A percentile compares a stretch with the other conserved stretches of the same genome.
phyloP scores from a whole-genome alignment of 805 yeast genomes.

The Candida koratica region DNA sequence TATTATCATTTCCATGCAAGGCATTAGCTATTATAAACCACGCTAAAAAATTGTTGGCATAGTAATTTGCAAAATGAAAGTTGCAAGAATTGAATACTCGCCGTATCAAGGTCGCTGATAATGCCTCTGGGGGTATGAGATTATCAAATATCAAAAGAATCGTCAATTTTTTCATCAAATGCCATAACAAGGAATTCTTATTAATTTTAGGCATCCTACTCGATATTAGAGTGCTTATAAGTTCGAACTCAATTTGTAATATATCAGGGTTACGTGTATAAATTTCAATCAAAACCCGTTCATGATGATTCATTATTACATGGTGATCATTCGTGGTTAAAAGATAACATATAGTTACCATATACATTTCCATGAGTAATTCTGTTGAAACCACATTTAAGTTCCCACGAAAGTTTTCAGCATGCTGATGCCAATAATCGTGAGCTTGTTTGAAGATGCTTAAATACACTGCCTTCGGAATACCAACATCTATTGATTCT shows the following conservation, averaged over 20 bases:
- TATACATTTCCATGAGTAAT: conserved; percentile 19
- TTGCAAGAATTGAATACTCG: conserved; percentile 27
- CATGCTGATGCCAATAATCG: conserved; percentile 21
- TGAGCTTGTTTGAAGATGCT: conserved; percentile 32
- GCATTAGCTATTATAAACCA: conserved; percentile 24
- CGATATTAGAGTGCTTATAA: conserved; percentile 28
- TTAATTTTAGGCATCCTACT: conserved; percentile 32
- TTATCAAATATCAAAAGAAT: conserved; percentile 3
- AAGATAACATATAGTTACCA: conserved; percentile 31
- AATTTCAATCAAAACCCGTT: conserved; percentile 18
- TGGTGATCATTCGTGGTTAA: conserved; percentile 39
- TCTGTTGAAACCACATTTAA: not conserved
- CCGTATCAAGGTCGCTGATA: conserved; percentile 1
- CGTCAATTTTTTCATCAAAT: conserved; percentile 24
- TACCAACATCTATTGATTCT: conserved; percentile 27
- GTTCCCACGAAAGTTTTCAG: conserved; percentile 1
- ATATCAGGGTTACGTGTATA: conserved; percentile 10
- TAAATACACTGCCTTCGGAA: conserved; percentile 28
- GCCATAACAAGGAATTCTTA: conserved; percentile 40
- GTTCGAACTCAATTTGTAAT: conserved; percentile 22
- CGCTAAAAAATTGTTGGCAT: conserved; percentile 30
- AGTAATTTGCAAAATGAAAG: conserved; percentile 38
- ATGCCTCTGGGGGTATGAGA: not conserved
- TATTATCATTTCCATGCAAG: not conserved
- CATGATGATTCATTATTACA: conserved; percentile 28